These are phyloP conservation scores for Rachicladosporium sp. DNA, from an alignment of 2,329 filamentous ascomycete species.

Conservation along the genomic window DNA sequence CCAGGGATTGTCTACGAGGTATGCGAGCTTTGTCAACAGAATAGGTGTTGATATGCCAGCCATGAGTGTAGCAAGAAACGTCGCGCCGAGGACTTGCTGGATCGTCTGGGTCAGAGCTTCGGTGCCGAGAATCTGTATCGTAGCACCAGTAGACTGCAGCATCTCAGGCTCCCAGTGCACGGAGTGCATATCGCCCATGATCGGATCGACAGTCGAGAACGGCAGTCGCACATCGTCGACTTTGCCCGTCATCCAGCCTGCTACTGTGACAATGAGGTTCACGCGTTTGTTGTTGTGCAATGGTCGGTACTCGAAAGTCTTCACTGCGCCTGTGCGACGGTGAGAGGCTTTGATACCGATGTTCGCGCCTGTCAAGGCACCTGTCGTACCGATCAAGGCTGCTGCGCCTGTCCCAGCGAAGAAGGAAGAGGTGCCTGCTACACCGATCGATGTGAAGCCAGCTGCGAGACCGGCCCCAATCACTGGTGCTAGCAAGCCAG, in stretches of 20 bases:
- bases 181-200: conserved; percentile 98
- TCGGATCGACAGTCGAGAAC: conserved; percentile 88
- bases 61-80: conserved; percentile 81
- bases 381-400: conserved; percentile 83
- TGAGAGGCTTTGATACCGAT: conserved; percentile 80
- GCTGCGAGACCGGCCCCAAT: conserved; percentile 90
- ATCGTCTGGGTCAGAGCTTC: conserved; percentile 94
- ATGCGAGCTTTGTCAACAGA: conserved; percentile 82
- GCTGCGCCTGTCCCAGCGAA: conserved; percentile 84
- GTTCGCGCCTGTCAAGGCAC: conserved; percentile 72
- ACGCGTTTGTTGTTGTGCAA: conserved; percentile 96
- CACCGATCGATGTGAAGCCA: conserved; percentile 88
- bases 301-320: conserved; percentile 92
- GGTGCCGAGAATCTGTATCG: conserved; percentile 94
- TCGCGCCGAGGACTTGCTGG: conserved; percentile 86
- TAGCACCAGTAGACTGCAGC: conserved; percentile 94
- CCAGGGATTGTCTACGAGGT: conserved; percentile 97
- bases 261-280: conserved; percentile 87
- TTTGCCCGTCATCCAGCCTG: conserved; percentile 97
- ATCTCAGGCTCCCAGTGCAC: conserved; percentile 97
- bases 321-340: conserved; percentile 78
- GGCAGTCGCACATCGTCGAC: conserved; percentile 91
- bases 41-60: conserved; percentile 84
- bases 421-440: conserved; percentile 78
- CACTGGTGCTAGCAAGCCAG: conserved; percentile 79